Base-by-base conservation (phyloP, 2,329 filamentous ascomycete species). In the Diaporthe sp. region DNA sequence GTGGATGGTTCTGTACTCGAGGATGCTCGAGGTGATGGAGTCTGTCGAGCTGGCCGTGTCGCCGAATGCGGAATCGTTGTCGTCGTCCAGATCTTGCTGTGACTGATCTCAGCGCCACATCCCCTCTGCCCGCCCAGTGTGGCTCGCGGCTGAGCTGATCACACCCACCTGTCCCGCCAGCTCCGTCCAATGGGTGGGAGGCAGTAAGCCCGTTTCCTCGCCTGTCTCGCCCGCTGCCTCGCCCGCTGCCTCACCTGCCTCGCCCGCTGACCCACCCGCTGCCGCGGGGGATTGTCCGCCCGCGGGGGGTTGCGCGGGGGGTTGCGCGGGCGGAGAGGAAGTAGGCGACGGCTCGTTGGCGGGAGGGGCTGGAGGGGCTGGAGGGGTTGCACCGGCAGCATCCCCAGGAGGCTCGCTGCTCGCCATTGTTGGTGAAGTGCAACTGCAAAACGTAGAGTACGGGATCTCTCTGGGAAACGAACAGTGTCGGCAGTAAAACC, bases 1-100 rank as follows among this genome's bases (percentile, higher is more conserved):
- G 55, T 76, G 73, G 22, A 76, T 75, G 8, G 71, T 73, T n/a
- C 73, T 58, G 44, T 75, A 76, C 50, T 75, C 73, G 32, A 73
- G 59, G 32, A 76, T 76, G 66, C 73, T 73, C 35, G 73, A 73
- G 7, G 73, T 69, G 19, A 75, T 73, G 1, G 75, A 73, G 13
- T 71, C 71, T 37, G 75, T 76, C 22, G 75, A 75, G 51, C 70
- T 73, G 22, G 73, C 75, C 58, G 47, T 71, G 32, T 76, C 75
- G 4, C 70, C 73, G 15, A 73, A 72, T 19, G 75, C 70, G n/a
- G 75, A 76, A 51, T 76, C 75, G 25, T 65, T 70, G 27, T 76
- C 75, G 22, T 76, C 70, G 44, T 68, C 66, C 8, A 68, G 59
- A 32, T 65, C 51, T 44, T 76, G 56, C 63, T 53, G 58, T 73